Base-by-base conservation (phyloP, 257 asterid genomes). In the Ehretia macrophylla region DNA sequence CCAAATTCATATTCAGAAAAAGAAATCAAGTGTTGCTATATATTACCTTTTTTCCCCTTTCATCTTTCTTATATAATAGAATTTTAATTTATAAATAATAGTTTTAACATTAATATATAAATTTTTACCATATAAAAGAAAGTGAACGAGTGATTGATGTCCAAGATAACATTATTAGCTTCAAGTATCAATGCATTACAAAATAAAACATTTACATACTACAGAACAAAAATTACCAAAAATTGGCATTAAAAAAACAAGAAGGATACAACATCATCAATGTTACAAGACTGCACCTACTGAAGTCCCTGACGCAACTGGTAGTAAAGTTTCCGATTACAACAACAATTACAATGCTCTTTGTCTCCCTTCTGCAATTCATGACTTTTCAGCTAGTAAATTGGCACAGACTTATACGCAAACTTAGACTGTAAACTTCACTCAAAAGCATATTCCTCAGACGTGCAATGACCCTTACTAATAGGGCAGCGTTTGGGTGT, bases 371-470 rank as follows among this genome's bases (percentile, higher is more conserved):
- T 48, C 53, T 48, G 53, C 53, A 2, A 16, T 52, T 32, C 32
- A 20, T 27, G 32, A 20, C 56, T 52, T 23, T 20, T 21, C n/a
- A 20, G 32, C 0, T 11, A 10, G 14, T 10, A 51, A 51, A 19
- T 51, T 20, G 37, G 14, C 56, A 51, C 56, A 51, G 56, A 51
- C 56, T 20, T 10, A 21, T 17, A 51, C 8, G 21, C 18, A 20
- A 13, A 51, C 32, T n/a, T 51, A 20, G 35, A 51, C 8, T 10
- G 19, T 48, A 48, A 14, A 1, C 11, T 48, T 51, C 20, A 51
- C 35, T 51, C 56, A 48, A 51, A 51, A 51, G 56, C 56, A 51
- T 51, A 51, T 51, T 51, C 35, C 56, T 18, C 56, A 22, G 35
- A 51, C 37, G 56, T 51, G 47, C 47, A 4, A 42, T 10, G 11